phyloP scores from a whole-genome alignment of 1,139 yeast species.

The Hyphopichia burtonii region DNA sequence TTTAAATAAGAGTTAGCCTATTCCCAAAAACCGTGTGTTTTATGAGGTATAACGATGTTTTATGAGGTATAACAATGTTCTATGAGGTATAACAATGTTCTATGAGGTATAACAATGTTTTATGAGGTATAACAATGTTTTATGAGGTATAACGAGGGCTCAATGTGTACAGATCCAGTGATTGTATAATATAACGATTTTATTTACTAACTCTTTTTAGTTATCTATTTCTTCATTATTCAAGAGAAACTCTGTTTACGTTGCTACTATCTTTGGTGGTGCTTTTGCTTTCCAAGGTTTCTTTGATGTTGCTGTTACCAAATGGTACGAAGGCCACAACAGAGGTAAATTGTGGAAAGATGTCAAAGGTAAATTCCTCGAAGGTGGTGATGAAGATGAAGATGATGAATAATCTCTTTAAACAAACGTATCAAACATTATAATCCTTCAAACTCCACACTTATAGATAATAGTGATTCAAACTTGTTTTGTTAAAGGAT shows the following conservation, averaged over 20 bases:
- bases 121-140: too few species aligned
- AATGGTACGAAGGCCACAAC: conserved; percentile 86
- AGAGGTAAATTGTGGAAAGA: conserved; percentile 98
- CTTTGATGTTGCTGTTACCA: conserved; percentile 76
- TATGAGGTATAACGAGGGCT: too few species aligned
- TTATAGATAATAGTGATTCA: too few species aligned
- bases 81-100: too few species aligned
- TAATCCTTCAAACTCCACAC: neutral
- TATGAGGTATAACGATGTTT: too few species aligned
- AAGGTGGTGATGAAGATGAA: conserved; percentile 59
- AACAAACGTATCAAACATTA: neutral
- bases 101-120: too few species aligned
- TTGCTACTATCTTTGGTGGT: conserved; percentile 79
- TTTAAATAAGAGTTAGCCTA: too few species aligned
- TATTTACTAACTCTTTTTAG: conserved; percentile 9
- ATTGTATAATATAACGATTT: too few species aligned
- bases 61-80: too few species aligned
- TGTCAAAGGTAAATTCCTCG: conserved; percentile 66
- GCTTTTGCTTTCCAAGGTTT: conserved; percentile 89
- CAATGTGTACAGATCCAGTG: too few species aligned
- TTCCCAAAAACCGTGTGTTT: too few species aligned
- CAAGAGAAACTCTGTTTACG: conserved; percentile 92
- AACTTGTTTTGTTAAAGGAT: too few species aligned
- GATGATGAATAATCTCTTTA: conserved; percentile 35
- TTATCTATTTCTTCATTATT: conserved; percentile 48